Evolutionary conservation across 2,329 filamentous ascomycete species (phyloP).

Genomic region (Penicillium janthinellum): DNA sequence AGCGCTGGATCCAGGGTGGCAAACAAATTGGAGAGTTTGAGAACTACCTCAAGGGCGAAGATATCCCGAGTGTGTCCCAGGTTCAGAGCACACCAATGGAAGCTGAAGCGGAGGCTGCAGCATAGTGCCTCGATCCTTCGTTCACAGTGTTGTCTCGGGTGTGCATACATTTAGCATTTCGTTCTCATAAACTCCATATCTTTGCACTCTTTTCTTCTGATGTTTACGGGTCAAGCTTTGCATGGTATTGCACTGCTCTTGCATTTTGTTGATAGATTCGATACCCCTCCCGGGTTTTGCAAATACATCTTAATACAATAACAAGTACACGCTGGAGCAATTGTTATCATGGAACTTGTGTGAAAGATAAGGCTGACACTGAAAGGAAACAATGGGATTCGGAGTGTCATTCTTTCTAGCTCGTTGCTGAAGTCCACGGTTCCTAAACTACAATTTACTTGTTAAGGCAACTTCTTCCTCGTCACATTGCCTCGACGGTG

Average conservation of each 20-base stretch:
- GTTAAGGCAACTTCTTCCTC: too few relatives aligned
- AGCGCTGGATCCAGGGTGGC: constrained; percentile 78
- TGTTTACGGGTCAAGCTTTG: background rate
- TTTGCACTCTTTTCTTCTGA: background rate
- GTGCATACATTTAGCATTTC: constrained; percentile 5
- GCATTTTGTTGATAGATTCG: constrained; percentile 12
- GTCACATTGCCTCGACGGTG: too few relatives aligned
- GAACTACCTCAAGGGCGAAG: constrained; percentile 77
- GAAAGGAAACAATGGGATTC: too few relatives aligned
- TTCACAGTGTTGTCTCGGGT: background rate
- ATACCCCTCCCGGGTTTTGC: constrained; percentile 1
- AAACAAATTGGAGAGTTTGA: constrained; percentile 84
- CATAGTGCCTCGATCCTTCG: background rate
- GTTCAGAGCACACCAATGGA: constrained; percentile 20
- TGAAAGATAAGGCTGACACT: too few relatives aligned
- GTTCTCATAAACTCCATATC: background rate
- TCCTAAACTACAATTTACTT: too few relatives aligned
- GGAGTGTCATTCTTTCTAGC: too few relatives aligned
- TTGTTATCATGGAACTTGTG: background rate
- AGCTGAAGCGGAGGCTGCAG: background rate
- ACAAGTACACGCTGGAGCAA: background rate
- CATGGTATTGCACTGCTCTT: constrained; percentile 3
- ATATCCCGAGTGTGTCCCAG: constrained; percentile 42
- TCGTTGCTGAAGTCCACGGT: too few relatives aligned
- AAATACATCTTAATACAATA: constrained; percentile 13